Conservation (phyloP, 1,284 basidiomycete genomes). For the Trametes pubescens region DNA sequence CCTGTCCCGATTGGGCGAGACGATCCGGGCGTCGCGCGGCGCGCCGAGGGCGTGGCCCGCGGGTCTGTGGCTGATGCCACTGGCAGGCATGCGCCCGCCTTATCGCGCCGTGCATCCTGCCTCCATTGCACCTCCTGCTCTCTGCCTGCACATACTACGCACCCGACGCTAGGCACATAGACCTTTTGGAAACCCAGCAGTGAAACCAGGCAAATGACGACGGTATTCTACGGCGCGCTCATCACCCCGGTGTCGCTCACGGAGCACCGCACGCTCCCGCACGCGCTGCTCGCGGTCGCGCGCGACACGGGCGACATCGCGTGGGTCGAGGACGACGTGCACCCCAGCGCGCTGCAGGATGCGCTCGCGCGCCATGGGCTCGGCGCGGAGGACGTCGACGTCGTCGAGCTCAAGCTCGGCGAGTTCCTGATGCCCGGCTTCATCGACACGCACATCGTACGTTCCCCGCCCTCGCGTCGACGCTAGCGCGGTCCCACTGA, state of each 20-base stretch:
- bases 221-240: conserved; percentile 72
- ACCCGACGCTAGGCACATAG: background rate
- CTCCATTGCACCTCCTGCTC: background rate
- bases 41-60: background rate
- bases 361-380: conserved; percentile 53
- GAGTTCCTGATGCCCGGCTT: conserved; percentile 91
- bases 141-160: conserved; percentile 5
- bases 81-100: background rate
- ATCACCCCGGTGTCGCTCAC: conserved; percentile 70
- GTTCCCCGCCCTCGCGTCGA: conserved; percentile 2
- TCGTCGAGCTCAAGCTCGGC: conserved; percentile 63
- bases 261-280: conserved; percentile 60
- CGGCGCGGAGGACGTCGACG: conserved; percentile 41
- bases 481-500: conserved; percentile 12
- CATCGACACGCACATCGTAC: conserved; percentile 88
- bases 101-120: background rate
- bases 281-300: conserved; percentile 66
- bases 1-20: conserved; percentile 6
- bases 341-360: conserved; percentile 51
- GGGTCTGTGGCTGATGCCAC: background rate
- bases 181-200: background rate
- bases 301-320: conserved; percentile 65
- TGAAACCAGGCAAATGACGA: conserved; percentile 34
- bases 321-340: conserved; percentile 71
- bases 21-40: conserved; percentile 6